Base-by-base conservation (phyloP, 169 alveolate genomes). In the Plasmodium vinckei region DNA sequence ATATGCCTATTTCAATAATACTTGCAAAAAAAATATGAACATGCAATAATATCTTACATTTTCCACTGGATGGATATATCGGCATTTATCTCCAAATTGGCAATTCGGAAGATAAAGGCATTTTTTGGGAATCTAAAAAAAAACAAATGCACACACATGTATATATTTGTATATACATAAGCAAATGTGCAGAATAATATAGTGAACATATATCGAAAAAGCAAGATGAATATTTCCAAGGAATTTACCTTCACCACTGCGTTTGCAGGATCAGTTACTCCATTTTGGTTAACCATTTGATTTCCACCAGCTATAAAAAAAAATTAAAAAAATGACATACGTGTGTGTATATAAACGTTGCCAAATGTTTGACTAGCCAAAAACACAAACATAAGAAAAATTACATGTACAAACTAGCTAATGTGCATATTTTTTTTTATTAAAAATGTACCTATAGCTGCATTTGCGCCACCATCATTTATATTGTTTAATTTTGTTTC, bases 41-140 rank as follows among this genome's bases (percentile, higher is more conserved):
- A 33, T 33, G 42, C 7, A 33, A 33, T 33, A 33, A 33, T 33
- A 33, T 33, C 88, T 59, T 67, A 87, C 92, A 44, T 71, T 73
- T 88, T 90, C 94, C 15, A 89, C 89, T n/a, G 96, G 96, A 87
- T 95, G 96, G 63, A 95, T 93, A 79, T 87, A 95, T 21, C 94
- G 89, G 54, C 97, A 95, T 87, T 92, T 94, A 67, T 92, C 95
- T 39, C 97, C 96, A 86, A 69, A 94, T 27, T 90, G 91, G 59
- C 96, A 94, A 33, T 71, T 91, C 4, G 97, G 96, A 79, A 94
- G 92, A 47, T 88, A 88, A 44, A 92, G 86, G 51, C 96, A 94
- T 82, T 93, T 92, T 33, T 84, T 75, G 23, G 84, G 92, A 54
- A 93, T 87, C 94, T 93, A 42, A 27, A 64, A 73, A 73, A 54